Evolutionary conservation across 192 early-diverging fungal species (phyloP), one percentile per base, ranked within the genome.

Genomic region (Coemansia nantahalensis): DNA sequence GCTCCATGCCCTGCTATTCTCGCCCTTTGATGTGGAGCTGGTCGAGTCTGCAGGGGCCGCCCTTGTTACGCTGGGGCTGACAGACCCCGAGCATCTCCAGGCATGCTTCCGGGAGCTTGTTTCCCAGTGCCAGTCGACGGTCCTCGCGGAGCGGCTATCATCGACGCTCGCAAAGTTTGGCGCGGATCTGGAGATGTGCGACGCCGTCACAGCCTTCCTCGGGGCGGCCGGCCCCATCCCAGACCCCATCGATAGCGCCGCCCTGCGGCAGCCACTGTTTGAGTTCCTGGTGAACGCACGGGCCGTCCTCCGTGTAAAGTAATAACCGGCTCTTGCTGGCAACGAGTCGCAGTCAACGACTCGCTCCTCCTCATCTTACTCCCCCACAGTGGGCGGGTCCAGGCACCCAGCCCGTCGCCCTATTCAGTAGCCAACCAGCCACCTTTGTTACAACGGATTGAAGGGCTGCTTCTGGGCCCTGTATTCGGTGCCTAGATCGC

Each of bases 221-320:
- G 31, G 16, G 14, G 52, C 52, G 23, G 21, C 31, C 15, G 52
- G 48, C 23, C 59, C 59, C 10, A 62, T 66, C 45, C 64, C 71
- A 7, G 59, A 63, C 8, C 39, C 71, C 4, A 75, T 75, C 14
- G 65, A 75, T 43, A 43, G 71, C n/a, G 44, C 46, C 7, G 21
- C 52, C 23, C 37, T 75, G 48, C 64, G 71, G 15, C 71, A 75
- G 48, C 64, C 71, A 4, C 45, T 75, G 39, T 67, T 75, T 63
- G 71, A 75, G 48, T 75, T 75, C 21, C 45, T 75, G 33, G 56
- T 75, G 19, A 67, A 54, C 22, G 45, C 71, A 4, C 71, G 71
- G 14, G 71, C 71, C 5, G 56, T 75, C 4, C 39, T 75, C 35
- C 71, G 65, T 11, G 52, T 67, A 33, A 75, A 60, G 44, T 75